Evolutionary conservation across 768 basidiomycete genomes (phyloP).

Genomic region (Russula ochroleuca): DNA sequence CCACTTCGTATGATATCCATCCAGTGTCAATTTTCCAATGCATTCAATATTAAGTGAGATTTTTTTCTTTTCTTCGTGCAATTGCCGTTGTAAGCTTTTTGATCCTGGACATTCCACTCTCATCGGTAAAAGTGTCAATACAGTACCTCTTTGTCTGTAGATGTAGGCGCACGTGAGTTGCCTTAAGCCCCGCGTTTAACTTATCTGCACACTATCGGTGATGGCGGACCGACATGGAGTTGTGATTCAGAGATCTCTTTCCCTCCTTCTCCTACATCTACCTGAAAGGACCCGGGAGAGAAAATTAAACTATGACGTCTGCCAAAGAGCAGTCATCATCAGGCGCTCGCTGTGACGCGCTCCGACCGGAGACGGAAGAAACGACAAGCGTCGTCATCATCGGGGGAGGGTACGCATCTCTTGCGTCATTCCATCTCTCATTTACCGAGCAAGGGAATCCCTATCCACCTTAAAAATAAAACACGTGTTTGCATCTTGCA

Average conservation of each 20-base stretch:
- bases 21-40: constrained; percentile 19
- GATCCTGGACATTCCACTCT: not conserved
- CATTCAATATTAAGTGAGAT: constrained; percentile 1
- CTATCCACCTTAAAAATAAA: not conserved
- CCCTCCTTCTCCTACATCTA: not conserved
- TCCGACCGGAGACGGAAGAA: constrained; percentile 21
- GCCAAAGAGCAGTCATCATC: not conserved
- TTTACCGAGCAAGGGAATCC: not conserved
- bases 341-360: not conserved
- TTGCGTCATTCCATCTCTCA: not conserved
- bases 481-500: not conserved
- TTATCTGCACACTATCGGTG: not conserved
- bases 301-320: not conserved
- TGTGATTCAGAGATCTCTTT: not conserved
- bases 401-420: constrained; percentile 30
- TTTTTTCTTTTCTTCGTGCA: not conserved
- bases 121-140: not conserved
- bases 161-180: not conserved
- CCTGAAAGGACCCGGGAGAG: not conserved
- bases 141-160: not conserved
- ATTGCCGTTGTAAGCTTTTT: not conserved
- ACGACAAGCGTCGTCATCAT: constrained; percentile 28
- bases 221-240: no score
- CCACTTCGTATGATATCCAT: constrained; percentile 24
- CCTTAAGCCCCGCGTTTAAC: not conserved